Conservation (phyloP, 129 eudicot genomes). For the Tagetes patula region DNA sequence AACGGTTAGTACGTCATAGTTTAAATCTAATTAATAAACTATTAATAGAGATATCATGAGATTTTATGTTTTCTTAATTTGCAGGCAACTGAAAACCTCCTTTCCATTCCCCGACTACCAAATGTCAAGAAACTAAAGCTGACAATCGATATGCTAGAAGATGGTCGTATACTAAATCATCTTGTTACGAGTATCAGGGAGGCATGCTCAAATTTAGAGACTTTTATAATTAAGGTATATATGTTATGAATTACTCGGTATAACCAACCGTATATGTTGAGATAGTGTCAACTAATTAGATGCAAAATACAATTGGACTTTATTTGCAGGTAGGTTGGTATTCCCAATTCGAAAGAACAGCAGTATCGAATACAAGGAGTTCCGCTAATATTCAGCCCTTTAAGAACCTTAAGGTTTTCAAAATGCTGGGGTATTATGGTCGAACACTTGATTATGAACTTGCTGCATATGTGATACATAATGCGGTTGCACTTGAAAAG, state of each 20-base stretch:
- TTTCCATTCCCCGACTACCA: conserved; percentile 33
- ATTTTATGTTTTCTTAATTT: neutral
- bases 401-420: neutral
- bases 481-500: conserved; percentile 1
- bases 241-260: neutral
- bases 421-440: conserved; percentile 26
- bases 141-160: conserved; percentile 37
- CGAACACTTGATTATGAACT: conserved; percentile 24
- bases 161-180: conserved; percentile 35
- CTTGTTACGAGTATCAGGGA: conserved; percentile 13
- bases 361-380: neutral
- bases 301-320: neutral
- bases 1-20: conserved; percentile 23
- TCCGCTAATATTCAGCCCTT: neutral
- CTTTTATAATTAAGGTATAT: conserved; percentile 43
- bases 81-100: conserved; percentile 27
- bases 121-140: conserved; percentile 41
- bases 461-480: neutral
- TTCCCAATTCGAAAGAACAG: neutral
- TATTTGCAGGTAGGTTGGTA: conserved; percentile 19
- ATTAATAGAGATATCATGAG: neutral
- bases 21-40: neutral
- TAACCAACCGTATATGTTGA: neutral
- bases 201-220: conserved; percentile 43
- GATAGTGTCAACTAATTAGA: neutral